A percentile compares a stretch with the other conserved stretches of the same genome.
phyloP scores from a whole-genome alignment of 2,329 filamentous ascomycete species.

The Aureobasidium sp. region DNA sequence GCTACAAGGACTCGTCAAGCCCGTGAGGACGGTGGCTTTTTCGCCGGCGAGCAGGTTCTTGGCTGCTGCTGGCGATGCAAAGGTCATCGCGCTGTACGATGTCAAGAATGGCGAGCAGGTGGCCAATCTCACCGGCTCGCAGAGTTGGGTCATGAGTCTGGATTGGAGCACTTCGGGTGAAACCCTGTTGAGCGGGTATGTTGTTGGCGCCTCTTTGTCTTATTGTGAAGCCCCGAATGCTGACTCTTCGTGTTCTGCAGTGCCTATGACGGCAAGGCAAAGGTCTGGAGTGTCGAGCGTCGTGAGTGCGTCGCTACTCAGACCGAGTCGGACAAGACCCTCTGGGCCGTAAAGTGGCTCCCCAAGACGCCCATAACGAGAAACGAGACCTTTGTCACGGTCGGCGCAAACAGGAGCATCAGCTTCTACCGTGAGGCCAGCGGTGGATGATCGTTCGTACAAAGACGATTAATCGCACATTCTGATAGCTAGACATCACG shows the following conservation, averaged over 20 bases:
- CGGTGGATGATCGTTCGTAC: slow-evolving; percentile 43
- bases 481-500: neutral
- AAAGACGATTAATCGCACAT: neutral
- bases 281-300: slow-evolving; percentile 87
- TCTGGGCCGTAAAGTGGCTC: slow-evolving; percentile 82
- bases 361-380: slow-evolving; percentile 51
- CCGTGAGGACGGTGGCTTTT: slow-evolving; percentile 78
- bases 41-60: slow-evolving; percentile 76
- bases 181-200: slow-evolving; percentile 71
- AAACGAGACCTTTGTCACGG: slow-evolving; percentile 67
- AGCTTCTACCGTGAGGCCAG: slow-evolving; percentile 81
- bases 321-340: slow-evolving; percentile 73
- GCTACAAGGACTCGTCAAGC: slow-evolving; percentile 78
- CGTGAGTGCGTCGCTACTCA: slow-evolving; percentile 84
- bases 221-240: too few species aligned
- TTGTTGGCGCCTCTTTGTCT: neutral
- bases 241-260: slow-evolving; percentile 25
- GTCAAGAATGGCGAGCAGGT: slow-evolving; percentile 88
- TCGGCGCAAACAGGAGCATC: slow-evolving; percentile 65
- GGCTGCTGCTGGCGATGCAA: slow-evolving; percentile 82
- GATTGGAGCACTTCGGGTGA: slow-evolving; percentile 94
- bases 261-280: slow-evolving; percentile 85
- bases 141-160: slow-evolving; percentile 80
- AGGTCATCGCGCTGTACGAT: slow-evolving; percentile 85
- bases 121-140: slow-evolving; percentile 69